phyloP scores from a whole-genome alignment of 2,329 filamentous ascomycete species.

The Aureobasidium pullulans region DNA sequence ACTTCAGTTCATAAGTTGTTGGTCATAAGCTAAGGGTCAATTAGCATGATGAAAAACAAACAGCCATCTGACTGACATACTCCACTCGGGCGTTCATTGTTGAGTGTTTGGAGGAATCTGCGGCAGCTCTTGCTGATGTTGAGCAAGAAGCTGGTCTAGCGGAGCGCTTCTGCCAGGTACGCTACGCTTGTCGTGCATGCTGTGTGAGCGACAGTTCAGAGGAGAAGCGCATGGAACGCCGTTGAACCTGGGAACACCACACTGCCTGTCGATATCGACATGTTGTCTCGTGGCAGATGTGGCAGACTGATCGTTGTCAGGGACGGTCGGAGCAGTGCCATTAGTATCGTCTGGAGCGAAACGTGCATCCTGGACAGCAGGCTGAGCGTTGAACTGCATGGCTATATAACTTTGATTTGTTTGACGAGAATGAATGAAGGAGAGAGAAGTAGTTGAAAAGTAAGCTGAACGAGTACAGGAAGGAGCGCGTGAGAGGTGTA shows the following conservation, averaged over 20 bases:
- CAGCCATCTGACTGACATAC: background rate
- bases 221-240: background rate
- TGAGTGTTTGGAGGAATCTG: background rate
- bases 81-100: background rate
- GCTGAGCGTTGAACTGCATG: background rate
- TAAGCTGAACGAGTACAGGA: background rate
- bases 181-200: background rate
- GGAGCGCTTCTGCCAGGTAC: slow-evolving; percentile 6
- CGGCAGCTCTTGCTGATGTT: background rate
- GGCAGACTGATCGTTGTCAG: background rate
- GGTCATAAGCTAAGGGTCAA: background rate
- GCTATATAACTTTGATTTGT: background rate
- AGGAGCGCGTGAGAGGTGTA: background rate
- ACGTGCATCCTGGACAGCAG: background rate
- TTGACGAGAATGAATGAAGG: background rate
- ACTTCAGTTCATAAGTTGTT: background rate
- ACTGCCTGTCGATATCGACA: slow-evolving; percentile 1
- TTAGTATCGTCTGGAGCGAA: background rate
- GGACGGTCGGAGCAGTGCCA: background rate
- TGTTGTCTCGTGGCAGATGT: background rate
- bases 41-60: too few relatives aligned
- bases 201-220: background rate
- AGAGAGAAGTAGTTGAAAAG: background rate
- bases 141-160: background rate
- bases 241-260: slow-evolving; percentile 1